These are phyloP conservation scores for Mucor indicus DNA, from an alignment of 371 early-diverging fungal species.

Conservation along the genomic window DNA sequence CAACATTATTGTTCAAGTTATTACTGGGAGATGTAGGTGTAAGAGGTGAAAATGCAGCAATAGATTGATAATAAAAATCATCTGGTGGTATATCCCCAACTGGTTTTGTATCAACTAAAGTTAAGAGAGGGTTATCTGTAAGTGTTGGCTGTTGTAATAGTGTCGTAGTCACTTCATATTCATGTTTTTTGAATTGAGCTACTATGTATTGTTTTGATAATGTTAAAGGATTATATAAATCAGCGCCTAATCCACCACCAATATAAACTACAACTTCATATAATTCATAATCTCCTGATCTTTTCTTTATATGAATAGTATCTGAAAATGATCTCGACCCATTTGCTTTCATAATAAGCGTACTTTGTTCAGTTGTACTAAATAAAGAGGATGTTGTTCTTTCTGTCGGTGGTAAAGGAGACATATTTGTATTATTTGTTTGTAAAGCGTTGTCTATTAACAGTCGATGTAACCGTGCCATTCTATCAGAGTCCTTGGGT, in stretches of 20 bases:
- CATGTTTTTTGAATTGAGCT: constrained; percentile 17
- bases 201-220: constrained; percentile 37
- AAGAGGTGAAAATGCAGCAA: constrained; percentile 11
- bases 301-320: constrained; percentile 47
- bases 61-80: too few relatives aligned
- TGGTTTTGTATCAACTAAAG: too few relatives aligned
- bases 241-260: constrained; percentile 61
- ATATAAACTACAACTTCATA: constrained; percentile 50
- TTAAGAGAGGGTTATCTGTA: too few relatives aligned
- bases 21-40: constrained; percentile 11
- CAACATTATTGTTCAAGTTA: too few relatives aligned
- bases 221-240: constrained; percentile 31
- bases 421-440: constrained; percentile 13
- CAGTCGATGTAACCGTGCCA: constrained; percentile 37
- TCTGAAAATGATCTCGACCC: constrained; percentile 49
- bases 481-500: constrained; percentile 37
- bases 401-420: constrained; percentile 36
- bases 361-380: constrained; percentile 30
- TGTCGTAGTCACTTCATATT: constrained; percentile 11
- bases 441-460: constrained; percentile 49
- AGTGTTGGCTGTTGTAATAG: background rate
- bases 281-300: constrained; percentile 49
- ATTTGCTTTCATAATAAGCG: constrained; percentile 24
- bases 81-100: too few relatives aligned
- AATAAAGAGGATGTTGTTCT: constrained; percentile 45